These are phyloP conservation scores for Castanospermum australe DNA, from an alignment of 306 rosid species.

Conservation along the genomic window DNA sequence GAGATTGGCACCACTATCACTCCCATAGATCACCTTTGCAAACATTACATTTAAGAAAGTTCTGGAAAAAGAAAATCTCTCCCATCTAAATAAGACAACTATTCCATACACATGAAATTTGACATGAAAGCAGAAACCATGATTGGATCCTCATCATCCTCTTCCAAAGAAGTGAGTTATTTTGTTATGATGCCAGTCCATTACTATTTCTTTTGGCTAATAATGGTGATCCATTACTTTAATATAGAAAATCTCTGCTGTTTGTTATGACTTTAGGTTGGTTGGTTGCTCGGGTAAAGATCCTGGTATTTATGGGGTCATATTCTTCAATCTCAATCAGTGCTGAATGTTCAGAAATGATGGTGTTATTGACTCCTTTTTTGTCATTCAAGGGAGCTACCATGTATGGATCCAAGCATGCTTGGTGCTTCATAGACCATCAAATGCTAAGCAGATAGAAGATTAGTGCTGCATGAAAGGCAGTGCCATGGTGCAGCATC, in stretches of 20 bases:
- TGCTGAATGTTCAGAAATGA: not conserved
- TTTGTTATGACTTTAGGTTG: not conserved
- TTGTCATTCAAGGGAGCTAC: not conserved
- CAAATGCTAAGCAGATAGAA: not conserved
- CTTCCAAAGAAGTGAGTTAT: not conserved
- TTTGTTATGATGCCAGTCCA: not conserved
- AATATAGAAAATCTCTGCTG: too few relatives aligned
- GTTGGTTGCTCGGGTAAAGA: not conserved
- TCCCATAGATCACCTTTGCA: not conserved
- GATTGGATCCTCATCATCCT: not conserved
- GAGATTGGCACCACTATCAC: not conserved
- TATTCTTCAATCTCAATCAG: not conserved
- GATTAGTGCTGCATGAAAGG: not conserved
- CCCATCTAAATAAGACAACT: not conserved
- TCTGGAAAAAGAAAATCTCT: not conserved
- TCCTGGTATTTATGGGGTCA: not conserved
- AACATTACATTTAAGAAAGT: not conserved
- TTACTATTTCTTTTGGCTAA: too few relatives aligned
- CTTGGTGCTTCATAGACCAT: not conserved
- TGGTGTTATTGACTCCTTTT: not conserved
- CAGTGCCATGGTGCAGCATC: too few relatives aligned
- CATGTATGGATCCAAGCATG: not conserved
- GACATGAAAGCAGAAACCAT: not conserved
- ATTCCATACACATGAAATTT: not conserved
- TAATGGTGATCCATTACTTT: too few relatives aligned